phyloP scores from a whole-genome alignment of 805 yeast species.

The Wickerhamiella sergipiensis region DNA sequence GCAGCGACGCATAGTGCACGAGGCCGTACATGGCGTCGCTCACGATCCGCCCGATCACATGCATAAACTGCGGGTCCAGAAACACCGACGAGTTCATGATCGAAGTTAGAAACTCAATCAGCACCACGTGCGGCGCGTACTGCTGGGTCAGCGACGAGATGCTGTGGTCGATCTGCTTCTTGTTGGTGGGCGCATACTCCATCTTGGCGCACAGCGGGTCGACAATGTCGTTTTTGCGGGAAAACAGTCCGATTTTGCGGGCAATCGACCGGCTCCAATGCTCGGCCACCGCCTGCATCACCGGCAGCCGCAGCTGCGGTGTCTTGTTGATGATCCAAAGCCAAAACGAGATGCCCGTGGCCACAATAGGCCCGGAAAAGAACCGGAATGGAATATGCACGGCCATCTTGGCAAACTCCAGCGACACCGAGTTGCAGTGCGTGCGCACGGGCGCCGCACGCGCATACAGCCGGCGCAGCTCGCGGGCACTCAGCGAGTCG shows the following conservation, averaged over 20 bases:
- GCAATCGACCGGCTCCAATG: slow-evolving; percentile 58
- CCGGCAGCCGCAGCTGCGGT: slow-evolving; percentile 40
- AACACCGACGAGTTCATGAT: slow-evolving; percentile 67
- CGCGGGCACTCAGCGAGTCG: neutral
- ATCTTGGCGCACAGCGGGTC: slow-evolving; percentile 55
- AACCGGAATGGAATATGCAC: slow-evolving; percentile 48
- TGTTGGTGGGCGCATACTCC: slow-evolving; percentile 84
- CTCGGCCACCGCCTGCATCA: slow-evolving; percentile 54
- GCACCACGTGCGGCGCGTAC: slow-evolving; percentile 53
- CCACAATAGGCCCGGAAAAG: slow-evolving; percentile 47
- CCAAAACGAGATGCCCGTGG: slow-evolving; percentile 67
- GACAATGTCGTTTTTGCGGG: slow-evolving; percentile 37
- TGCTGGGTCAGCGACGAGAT: slow-evolving; percentile 36
- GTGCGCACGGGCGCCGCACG: slow-evolving; percentile 4
- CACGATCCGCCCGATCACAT: slow-evolving; percentile 49
- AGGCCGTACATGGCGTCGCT: slow-evolving; percentile 35
- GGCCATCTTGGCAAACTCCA: slow-evolving; percentile 15
- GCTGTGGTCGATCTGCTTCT: slow-evolving; percentile 37
- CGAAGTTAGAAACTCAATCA: slow-evolving; percentile 57
- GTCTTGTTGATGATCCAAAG: slow-evolving; percentile 57
- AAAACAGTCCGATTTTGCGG: slow-evolving; percentile 49
- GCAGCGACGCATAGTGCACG: slow-evolving; percentile 46
- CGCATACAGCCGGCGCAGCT: slow-evolving; percentile 5
- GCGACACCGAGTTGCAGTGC: slow-evolving; percentile 1
- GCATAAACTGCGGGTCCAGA: slow-evolving; percentile 56